phyloP scores from a whole-genome alignment of 164 flowering plant genomes.

The Warburgia ugandensis region DNA sequence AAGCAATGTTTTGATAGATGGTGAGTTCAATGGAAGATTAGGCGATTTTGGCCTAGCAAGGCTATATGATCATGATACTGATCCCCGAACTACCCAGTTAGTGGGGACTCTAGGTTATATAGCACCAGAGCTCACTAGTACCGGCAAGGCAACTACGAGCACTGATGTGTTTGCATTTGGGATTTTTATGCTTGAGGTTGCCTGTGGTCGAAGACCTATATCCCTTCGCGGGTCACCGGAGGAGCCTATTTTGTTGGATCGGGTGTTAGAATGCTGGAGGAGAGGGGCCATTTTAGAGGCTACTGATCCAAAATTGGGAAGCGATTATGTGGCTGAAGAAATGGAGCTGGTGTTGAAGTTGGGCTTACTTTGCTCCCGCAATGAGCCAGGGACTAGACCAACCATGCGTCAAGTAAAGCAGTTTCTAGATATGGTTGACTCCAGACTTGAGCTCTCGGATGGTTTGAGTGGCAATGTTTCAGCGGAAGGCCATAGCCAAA shows the following conservation, averaged over 20 bases:
- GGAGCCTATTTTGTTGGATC: slow-evolving; percentile 6
- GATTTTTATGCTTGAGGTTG: slow-evolving; percentile 17
- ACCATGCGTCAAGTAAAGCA: slow-evolving; percentile 10
- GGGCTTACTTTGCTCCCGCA: slow-evolving; percentile 24
- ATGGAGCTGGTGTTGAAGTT: slow-evolving; percentile 15
- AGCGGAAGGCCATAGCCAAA: neutral
- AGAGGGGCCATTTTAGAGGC: slow-evolving; percentile 12
- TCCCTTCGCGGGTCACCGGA: neutral
- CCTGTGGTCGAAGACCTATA: slow-evolving; percentile 16
- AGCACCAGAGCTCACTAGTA: slow-evolving; percentile 16
- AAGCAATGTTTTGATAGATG: slow-evolving; percentile 17
- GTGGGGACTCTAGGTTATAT: slow-evolving; percentile 18
- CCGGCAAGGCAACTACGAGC: slow-evolving; percentile 12
- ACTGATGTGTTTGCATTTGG: slow-evolving; percentile 20
- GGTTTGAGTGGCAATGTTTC: neutral
- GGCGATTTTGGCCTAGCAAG: slow-evolving; percentile 23
- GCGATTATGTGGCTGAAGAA: neutral
- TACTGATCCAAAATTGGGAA: slow-evolving; percentile 14
- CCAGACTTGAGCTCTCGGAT: slow-evolving; percentile 3
- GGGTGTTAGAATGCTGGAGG: slow-evolving; percentile 10
- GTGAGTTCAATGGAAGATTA: slow-evolving; percentile 7
- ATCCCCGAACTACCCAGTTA: slow-evolving; percentile 14
- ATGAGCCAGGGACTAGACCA: slow-evolving; percentile 4
- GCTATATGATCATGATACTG: slow-evolving; percentile 13
- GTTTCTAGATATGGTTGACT: slow-evolving; percentile 1